phyloP scores from a whole-genome alignment of 441 rosid species.

The Populus hybrid region DNA sequence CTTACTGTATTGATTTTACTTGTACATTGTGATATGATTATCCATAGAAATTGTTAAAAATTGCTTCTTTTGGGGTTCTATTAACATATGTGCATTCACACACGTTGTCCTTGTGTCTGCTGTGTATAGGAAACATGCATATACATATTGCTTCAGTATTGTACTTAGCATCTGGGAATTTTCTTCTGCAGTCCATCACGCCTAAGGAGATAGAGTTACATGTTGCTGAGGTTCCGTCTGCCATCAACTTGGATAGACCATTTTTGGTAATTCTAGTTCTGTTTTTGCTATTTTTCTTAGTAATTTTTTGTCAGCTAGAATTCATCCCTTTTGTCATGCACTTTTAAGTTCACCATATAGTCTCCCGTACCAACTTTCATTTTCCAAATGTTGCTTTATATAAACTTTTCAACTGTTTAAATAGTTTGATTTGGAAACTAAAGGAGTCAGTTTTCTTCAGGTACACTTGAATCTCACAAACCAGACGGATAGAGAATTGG shows the following conservation, averaged over 20 bases:
- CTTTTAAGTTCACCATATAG: neutral
- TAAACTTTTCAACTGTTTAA: neutral
- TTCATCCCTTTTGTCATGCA: neutral
- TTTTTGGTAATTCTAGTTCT: conserved; percentile 54
- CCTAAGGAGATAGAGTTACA: conserved; percentile 76
- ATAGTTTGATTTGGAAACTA: conserved; percentile 23
- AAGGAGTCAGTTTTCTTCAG: conserved; percentile 36
- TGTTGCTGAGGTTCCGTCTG: conserved; percentile 58
- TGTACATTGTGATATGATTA: neutral
- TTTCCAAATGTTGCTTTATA: conserved; percentile 2
- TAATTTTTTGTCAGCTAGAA: neutral
- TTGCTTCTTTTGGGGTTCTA: neutral
- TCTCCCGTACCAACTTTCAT: conserved; percentile 5
- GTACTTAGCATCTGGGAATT: conserved; percentile 15
- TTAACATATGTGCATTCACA: neutral
- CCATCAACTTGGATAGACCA: conserved; percentile 60
- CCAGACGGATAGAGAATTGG: conserved; percentile 68
- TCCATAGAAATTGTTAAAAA: neutral
- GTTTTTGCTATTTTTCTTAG: neutral
- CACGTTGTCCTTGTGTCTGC: neutral
- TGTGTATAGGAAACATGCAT: neutral
- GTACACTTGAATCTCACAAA: conserved; percentile 69
- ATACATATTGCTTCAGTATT: neutral
- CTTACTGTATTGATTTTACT: neutral
- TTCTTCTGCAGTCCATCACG: conserved; percentile 51